Evolutionary conservation across 768 basidiomycete species (phyloP).

Genomic region (Rhizopogon sp.): DNA sequence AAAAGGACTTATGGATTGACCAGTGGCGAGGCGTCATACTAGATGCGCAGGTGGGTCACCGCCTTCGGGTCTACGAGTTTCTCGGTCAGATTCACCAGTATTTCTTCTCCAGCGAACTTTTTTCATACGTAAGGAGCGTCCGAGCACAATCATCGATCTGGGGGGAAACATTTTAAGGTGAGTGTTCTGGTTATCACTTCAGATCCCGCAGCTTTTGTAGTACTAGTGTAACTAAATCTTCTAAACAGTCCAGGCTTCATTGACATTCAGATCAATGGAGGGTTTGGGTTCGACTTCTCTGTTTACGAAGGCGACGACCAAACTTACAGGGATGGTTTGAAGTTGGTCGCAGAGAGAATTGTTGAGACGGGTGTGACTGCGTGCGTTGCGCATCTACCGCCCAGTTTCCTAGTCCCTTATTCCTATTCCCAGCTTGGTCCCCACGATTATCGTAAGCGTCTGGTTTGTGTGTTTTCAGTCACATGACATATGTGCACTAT

Average conservation of each 20-base stretch:
- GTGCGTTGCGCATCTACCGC: conserved; percentile 38
- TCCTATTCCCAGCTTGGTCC: conserved; percentile 41
- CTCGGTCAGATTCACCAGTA: conserved; percentile 1
- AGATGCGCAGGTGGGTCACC: conserved; percentile 57
- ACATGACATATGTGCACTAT: neutral
- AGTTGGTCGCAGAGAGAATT: conserved; percentile 68
- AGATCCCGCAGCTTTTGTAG: neutral
- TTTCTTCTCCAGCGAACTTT: conserved; percentile 54
- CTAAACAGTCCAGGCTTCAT: conserved; percentile 70
- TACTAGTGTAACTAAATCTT: too few species aligned
- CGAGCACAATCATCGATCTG: conserved; percentile 61
- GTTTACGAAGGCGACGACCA: conserved; percentile 71
- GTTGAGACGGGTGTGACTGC: conserved; percentile 87
- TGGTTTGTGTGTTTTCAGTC: neutral
- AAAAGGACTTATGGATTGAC: conserved; percentile 82
- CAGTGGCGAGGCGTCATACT: conserved; percentile 67
- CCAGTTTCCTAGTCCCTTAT: conserved; percentile 18
- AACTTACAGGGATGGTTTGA: conserved; percentile 62
- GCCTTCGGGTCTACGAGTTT: neutral
- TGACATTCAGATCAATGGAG: conserved; percentile 89
- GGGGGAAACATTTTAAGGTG: conserved; percentile 75
- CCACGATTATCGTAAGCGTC: conserved; percentile 63
- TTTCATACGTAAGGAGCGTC: conserved; percentile 55
- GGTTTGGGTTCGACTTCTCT: conserved; percentile 84
- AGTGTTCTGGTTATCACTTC: conserved; percentile 3